Evolutionary conservation across 1,284 basidiomycete genomes (phyloP), one percentile per base, ranked within the genome.

Genomic region (Farysia itapuensis): DNA sequence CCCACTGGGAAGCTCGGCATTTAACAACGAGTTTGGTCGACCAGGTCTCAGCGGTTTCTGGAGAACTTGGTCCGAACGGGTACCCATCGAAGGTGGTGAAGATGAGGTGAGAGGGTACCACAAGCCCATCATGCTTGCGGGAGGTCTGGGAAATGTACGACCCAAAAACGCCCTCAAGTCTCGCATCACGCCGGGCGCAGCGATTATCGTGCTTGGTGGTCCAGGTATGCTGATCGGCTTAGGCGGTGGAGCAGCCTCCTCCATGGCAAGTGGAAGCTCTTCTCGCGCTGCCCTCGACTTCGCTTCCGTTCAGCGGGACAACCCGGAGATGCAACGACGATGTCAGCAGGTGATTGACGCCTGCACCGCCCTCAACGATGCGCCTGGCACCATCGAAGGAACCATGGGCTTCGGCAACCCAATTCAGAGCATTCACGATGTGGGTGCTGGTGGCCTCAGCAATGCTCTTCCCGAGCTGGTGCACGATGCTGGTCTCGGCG

Each of bases 121-220:
- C 80, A 99, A 99, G 78, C 94, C 94, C 13, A 96, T 99, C 80
- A 99, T 99, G 95, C 88, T 98, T 60, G 95, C 95, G 14, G 94
- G 94, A 37, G 94, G 94, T 30, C 84, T 94, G 49, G 94, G 94
- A 8, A 96, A 89, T 70, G 93, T 98, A 28, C 83, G 72, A 14
- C 72, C 72, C 35, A 48, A 67, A 42, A 66, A 72, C 43, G 67
- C 69, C 11, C 63, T 68, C 57, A 75, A 75, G 42, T 67, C 63
- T 30, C 40, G 46, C 30, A 75, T 75, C 54, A 52, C 64, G 22
- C 57, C 63, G 6, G 72, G 64, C 35, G 65, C 67, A 20, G 63
- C 59, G 24, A 71, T 99, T 49, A 84, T 97, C 49, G 92, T 98
- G 0, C 82, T 99, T n/a, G 94, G 94, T 53, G 95, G 94, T 4